phyloP scores from a whole-genome alignment of 495 filamentous ascomycete genomes.

The Lasiosphaeria hispida region DNA sequence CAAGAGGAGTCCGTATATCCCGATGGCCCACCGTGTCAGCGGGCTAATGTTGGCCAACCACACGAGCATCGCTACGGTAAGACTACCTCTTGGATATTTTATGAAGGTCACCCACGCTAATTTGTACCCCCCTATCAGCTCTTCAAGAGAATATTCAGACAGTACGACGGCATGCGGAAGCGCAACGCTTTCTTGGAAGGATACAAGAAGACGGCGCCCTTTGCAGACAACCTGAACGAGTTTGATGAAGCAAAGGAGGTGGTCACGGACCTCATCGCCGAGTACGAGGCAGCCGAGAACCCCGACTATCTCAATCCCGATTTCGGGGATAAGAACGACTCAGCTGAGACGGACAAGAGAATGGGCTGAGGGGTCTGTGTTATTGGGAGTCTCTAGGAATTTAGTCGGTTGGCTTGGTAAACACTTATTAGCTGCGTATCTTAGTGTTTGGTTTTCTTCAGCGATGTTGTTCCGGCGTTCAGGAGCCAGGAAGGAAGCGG shows the following conservation, averaged over 20 bases:
- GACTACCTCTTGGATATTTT: constrained; percentile 17
- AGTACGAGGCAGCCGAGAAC: constrained; percentile 94
- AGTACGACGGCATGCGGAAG: constrained; percentile 90
- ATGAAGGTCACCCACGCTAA: neutral
- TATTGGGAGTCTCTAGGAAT: no score
- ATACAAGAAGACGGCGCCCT: constrained; percentile 92
- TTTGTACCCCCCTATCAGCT: constrained; percentile 42
- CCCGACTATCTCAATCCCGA: constrained; percentile 79
- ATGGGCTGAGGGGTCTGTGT: constrained; percentile 23
- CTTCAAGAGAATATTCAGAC: constrained; percentile 86
- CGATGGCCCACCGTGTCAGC: constrained; percentile 87
- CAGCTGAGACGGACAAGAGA: constrained; percentile 47
- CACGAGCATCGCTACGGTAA: constrained; percentile 87
- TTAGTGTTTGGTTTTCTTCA: neutral
- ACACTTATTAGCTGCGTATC: neutral
- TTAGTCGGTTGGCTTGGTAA: neutral
- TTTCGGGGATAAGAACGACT: constrained; percentile 45
- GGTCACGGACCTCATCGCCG: constrained; percentile 79
- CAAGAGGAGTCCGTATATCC: constrained; percentile 92
- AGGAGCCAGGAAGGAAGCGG: no score
- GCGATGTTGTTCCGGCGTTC: no score
- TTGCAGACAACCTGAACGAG: constrained; percentile 84
- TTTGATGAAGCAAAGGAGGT: constrained; percentile 93
- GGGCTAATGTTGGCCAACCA: constrained; percentile 98
- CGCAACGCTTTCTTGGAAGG: constrained; percentile 94